These are phyloP conservation scores for Artemisia annua DNA, from an alignment of 129 eudicot genomes.

Conservation along the genomic window DNA sequence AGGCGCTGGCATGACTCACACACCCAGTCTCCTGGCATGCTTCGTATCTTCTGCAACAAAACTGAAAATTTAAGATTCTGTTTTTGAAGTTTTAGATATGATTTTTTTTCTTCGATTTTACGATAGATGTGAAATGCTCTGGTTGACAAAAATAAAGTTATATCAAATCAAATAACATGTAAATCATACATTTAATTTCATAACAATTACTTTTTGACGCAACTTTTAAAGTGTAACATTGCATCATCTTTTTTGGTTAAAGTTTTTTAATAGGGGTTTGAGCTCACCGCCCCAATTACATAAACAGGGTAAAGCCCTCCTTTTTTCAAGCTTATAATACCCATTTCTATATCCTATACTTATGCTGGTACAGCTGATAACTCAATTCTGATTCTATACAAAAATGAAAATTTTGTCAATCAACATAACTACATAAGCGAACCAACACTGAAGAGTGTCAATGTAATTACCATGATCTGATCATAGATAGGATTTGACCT, in stretches of 20 bases:
- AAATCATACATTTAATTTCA: background rate
- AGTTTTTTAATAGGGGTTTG: no score
- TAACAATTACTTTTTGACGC: background rate
- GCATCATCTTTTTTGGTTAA: background rate
- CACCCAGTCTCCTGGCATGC: conserved; percentile 25
- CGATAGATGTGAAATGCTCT: background rate
- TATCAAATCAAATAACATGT: background rate
- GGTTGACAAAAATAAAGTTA: background rate
- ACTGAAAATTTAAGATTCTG: background rate
- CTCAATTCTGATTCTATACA: no score
- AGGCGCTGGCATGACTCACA: conserved; percentile 16
- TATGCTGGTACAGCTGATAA: background rate
- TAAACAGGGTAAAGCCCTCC: background rate
- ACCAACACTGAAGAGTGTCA: background rate
- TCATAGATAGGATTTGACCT: conserved; percentile 7
- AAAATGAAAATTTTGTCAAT: background rate
- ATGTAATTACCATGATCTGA: conserved; percentile 8
- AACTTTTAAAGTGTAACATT: conserved; percentile 2
- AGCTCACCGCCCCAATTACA: no score
- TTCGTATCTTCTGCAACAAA: conserved; percentile 5
- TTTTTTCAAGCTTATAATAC: background rate
- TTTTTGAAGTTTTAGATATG: background rate
- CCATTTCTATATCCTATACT: conserved; percentile 12
- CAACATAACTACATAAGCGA: conserved; percentile 7
- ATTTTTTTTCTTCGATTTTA: background rate